Base-by-base conservation (phyloP, 2,329 filamentous ascomycete species). In the Claviceps digitariae region DNA sequence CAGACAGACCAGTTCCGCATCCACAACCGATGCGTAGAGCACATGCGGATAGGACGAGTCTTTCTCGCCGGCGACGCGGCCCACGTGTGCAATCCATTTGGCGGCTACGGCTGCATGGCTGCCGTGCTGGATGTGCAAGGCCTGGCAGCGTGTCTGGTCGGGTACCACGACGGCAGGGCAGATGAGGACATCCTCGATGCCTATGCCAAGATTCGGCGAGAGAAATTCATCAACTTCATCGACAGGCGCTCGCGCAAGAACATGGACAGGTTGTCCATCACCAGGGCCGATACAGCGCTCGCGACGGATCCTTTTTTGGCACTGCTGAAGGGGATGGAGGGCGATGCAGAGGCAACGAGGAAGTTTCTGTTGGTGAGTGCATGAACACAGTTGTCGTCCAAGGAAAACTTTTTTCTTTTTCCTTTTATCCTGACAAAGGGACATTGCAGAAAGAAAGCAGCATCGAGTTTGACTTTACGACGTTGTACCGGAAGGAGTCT, bases 71-170 rank as follows among this genome's bases (percentile, higher is more conserved):
- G 74, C 0, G 75, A 77, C 59, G 74, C 75, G 17, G 75, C 74
- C 7, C 75, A 79, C 62, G 57, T 76, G n/a, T 76, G 74, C 58
- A 76, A 76, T 56, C 73, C 74, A 21, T 76, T 75, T 67, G 74
- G 75, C 40, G 74, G 74, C 3, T 65, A 76, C 27, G 74, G 74
- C 9, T 63, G 76, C 21, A 77, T 2, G 73, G 73, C 8, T 72
- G 74, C 1, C 71, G 77, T 50, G 72, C 69, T 54, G 8, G 75
- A 77, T 52, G 67, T 74, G 5, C 73, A 71, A 13, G 71, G 71
- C 7, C 66, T 77, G 9, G 73, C 68, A 53, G 74, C 77, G 56
- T 71, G 72, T 52, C 64, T 79, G 0, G 49, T 64, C 9, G 71
- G 70, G 1, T 70, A 73, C 20, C 63, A 72, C 54, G 62, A 66